phyloP scores from a whole-genome alignment of 1,284 basidiomycete species.

The Sporisorium graminicola region DNA sequence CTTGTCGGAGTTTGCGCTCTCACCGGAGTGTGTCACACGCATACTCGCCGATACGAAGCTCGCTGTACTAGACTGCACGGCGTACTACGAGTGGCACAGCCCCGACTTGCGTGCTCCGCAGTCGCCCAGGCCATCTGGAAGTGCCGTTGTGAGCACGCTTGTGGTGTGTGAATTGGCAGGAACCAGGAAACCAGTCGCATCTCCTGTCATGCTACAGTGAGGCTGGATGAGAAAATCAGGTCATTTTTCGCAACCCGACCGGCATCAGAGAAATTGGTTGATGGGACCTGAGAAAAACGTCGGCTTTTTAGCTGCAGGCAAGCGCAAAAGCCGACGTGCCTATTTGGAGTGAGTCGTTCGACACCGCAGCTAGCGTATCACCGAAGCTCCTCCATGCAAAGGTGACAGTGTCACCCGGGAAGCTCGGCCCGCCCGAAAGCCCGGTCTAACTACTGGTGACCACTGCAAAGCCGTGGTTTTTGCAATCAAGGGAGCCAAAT shows the following conservation, averaged over 20 bases:
- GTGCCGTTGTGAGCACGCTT: not conserved
- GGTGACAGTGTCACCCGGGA: not conserved
- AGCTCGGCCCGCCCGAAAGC: too few relatives aligned
- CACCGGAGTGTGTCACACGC: not conserved
- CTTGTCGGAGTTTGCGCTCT: not conserved
- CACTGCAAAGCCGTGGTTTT: not conserved
- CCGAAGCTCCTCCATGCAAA: too few relatives aligned
- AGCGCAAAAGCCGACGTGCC: not conserved
- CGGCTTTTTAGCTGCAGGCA: not conserved
- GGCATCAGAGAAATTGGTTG: not conserved
- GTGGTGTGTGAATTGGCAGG: too few relatives aligned
- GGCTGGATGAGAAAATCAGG: slow-evolving; percentile 1
- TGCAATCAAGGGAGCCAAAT: too few relatives aligned
- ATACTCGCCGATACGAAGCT: too few relatives aligned
- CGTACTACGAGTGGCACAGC: not conserved
- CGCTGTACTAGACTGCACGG: not conserved
- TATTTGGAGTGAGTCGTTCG: not conserved
- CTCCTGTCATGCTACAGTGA: not conserved
- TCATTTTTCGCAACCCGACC: slow-evolving; percentile 6
- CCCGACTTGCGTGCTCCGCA: not conserved
- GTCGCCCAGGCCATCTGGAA: not conserved
- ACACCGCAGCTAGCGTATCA: not conserved
- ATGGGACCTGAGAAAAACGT: too few relatives aligned
- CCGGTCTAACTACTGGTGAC: too few relatives aligned
- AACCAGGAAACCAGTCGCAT: too few relatives aligned